Percentiles rank a stretch among this genome's conserved stretches.
These are phyloP conservation scores for Fusarium circinatum DNA, from an alignment of 2,329 filamentous ascomycete genomes.

Conservation along the genomic window DNA sequence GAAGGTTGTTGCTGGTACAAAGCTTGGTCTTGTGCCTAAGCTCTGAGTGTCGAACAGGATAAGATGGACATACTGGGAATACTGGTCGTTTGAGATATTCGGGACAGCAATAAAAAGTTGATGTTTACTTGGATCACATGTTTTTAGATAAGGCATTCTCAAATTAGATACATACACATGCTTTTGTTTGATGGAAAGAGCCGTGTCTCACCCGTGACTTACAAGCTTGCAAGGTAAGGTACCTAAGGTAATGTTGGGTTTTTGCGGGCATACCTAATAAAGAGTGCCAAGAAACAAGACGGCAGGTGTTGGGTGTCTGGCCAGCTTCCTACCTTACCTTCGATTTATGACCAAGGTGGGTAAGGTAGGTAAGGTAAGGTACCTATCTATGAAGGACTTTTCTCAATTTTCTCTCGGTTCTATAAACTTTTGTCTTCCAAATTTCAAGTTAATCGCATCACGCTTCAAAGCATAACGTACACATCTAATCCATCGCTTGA, in stretches of 20 bases:
- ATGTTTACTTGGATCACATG: not conserved
- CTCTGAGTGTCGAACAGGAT: slow-evolving; percentile 50
- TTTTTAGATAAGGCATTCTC: not conserved
- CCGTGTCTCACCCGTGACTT: not conserved
- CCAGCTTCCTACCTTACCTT: not conserved
- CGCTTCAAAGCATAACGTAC: not conserved
- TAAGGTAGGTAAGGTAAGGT: too few species aligned
- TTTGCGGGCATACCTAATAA: not conserved
- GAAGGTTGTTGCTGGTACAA: slow-evolving; percentile 65
- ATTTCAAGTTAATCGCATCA: not conserved
- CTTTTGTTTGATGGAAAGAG: not conserved
- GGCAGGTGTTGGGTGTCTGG: not conserved
- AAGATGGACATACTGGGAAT: not conserved
- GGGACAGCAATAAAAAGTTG: not conserved
- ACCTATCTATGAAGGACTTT: not conserved
- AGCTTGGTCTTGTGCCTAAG: slow-evolving; percentile 64
- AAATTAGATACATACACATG: not conserved
- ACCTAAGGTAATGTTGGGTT: too few species aligned
- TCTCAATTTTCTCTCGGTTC: not conserved
- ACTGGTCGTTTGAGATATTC: not conserved
- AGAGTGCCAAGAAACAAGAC: not conserved
- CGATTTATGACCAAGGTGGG: not conserved
- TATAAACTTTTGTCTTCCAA: not conserved
- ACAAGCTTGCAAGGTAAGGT: not conserved
- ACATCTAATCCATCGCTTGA: not conserved